These are phyloP conservation scores for Tulasnella sp. DNA, from an alignment of 768 basidiomycete species.

Conservation along the genomic window DNA sequence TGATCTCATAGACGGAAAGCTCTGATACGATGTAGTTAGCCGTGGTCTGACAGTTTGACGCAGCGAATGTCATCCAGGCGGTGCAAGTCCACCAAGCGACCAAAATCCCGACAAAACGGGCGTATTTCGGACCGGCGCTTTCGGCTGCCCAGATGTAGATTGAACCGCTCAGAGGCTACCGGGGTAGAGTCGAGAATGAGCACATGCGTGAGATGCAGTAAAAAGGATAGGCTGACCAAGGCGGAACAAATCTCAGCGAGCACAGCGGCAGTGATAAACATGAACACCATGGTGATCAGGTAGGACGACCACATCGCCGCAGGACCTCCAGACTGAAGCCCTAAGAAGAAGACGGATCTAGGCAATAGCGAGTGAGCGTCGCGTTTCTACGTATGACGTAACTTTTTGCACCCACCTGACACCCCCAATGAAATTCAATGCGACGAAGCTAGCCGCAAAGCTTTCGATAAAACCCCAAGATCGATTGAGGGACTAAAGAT, in stretches of 20 bases:
- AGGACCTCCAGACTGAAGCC: slow-evolving; percentile 75
- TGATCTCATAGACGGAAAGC: slow-evolving; percentile 63
- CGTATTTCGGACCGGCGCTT: slow-evolving; percentile 80
- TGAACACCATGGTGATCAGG: slow-evolving; percentile 70
- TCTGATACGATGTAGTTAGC: slow-evolving; percentile 87
- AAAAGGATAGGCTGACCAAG: slow-evolving; percentile 28
- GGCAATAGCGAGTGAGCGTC: not conserved
- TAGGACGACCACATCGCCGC: slow-evolving; percentile 85
- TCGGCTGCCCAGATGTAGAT: slow-evolving; percentile 95
- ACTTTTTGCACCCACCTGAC: slow-evolving; percentile 44
- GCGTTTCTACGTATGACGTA: not conserved
- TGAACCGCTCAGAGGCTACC: slow-evolving; percentile 63
- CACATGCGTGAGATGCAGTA: not conserved
- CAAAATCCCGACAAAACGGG: slow-evolving; percentile 75
- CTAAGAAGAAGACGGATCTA: slow-evolving; percentile 71
- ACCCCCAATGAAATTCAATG: slow-evolving; percentile 84
- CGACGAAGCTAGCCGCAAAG: slow-evolving; percentile 79
- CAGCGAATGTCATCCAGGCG: slow-evolving; percentile 93
- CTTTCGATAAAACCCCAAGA: slow-evolving; percentile 75
- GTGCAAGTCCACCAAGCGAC: slow-evolving; percentile 92
- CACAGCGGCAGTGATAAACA: slow-evolving; percentile 78
- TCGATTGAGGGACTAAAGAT: slow-evolving; percentile 66
- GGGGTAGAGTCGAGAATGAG: not conserved
- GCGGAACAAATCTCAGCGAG: slow-evolving; percentile 89
- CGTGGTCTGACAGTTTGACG: slow-evolving; percentile 82